Evolutionary conservation across 2,329 filamentous ascomycete genomes (phyloP), one percentile per base, ranked within the genome.

Genomic region (Penicillium oxalicum): DNA sequence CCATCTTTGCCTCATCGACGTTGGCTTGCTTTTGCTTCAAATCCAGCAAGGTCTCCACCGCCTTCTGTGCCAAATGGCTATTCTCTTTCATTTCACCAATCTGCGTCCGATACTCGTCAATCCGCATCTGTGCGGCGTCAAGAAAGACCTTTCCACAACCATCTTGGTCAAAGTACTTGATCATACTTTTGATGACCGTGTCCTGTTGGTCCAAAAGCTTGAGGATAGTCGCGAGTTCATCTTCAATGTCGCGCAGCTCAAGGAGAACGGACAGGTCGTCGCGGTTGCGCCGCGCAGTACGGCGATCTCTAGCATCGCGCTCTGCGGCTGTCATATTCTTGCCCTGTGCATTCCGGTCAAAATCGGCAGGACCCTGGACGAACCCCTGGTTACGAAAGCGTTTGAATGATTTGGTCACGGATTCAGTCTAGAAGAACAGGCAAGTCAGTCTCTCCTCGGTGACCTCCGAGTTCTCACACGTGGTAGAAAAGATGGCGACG

Each of bases 21-120:
- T 84, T 82, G 0, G 81, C 81, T 57, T 84, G 81, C 12, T 82
- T 79, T 60, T 84, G 81, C 36, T 82, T 81, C 74, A 85, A 82
- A 62, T 84, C 80, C 9, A 84, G 76, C 4, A 85, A 73, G 53
- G 83, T 83, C 56, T 83, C 80, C 53, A 83, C 84, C 72, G 83
- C 81, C 40, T 78, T 80, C 35, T 81, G 73, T 2, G 81, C 82
- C 3, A 70, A 69, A 9, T 77, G 74, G 1, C 82, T 80, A n/a
- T 80, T 71, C 33, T 74, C 70, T 5, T 77, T 69, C 81, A 85
- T 84, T 45, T 82, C 79, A 2, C 67, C 65, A 0, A 78, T 70
- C 48, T 78, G 75, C 18, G 73, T 71, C 12, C 71, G 72, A 59
- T 83, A 84, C 47, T 81, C 80, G 1, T 73, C 73, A 1, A 84